Percentiles rank a stretch among this genome's conserved stretches.
These are phyloP conservation scores for Dissophora globulifera DNA, from an alignment of 192 early-diverging fungal species.

Conservation along the genomic window DNA sequence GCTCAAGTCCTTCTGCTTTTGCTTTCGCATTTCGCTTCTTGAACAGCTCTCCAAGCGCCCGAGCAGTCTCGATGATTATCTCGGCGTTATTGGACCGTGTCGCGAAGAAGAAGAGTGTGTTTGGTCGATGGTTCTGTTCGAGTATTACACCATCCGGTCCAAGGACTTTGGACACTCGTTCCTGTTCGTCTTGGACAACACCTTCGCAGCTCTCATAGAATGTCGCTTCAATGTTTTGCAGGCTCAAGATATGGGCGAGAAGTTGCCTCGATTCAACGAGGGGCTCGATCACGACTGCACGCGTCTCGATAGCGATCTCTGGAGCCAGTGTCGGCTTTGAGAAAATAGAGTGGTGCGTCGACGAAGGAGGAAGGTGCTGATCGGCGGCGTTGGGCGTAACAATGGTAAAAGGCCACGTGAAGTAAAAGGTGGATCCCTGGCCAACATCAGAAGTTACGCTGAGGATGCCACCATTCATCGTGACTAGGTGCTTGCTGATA, in stretches of 20 bases:
- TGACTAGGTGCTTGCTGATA: constrained; percentile 78
- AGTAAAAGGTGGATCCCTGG: constrained; percentile 74
- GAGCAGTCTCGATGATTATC: constrained; percentile 22
- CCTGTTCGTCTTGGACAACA: constrained; percentile 28
- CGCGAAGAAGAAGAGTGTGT: constrained; percentile 49
- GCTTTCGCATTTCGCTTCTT: constrained; percentile 13
- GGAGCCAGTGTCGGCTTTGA: constrained; percentile 45
- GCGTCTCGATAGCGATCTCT: constrained; percentile 22
- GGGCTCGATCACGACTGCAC: constrained; percentile 10
- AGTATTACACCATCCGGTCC: constrained; percentile 15
- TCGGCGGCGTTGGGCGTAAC: no score
- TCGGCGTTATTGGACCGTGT: constrained; percentile 19
- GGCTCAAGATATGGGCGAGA: constrained; percentile 23
- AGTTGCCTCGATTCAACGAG: constrained; percentile 20
- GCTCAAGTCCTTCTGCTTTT: background rate
- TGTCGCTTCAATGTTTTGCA: constrained; percentile 30
- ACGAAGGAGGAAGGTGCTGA: no score
- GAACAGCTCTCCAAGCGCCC: constrained; percentile 26
- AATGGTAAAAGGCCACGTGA: constrained; percentile 59
- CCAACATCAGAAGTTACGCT: constrained; percentile 71
- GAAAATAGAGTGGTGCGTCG: no score
- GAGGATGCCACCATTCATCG: constrained; percentile 75
- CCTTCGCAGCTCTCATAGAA: constrained; percentile 28
- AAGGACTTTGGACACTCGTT: constrained; percentile 4
- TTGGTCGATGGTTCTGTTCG: constrained; percentile 23